A percentile compares a stretch with the other conserved stretches of the same genome.
Evolutionary conservation across 148 eudicot genomes (phyloP).

Genomic region (Silene conica): DNA sequence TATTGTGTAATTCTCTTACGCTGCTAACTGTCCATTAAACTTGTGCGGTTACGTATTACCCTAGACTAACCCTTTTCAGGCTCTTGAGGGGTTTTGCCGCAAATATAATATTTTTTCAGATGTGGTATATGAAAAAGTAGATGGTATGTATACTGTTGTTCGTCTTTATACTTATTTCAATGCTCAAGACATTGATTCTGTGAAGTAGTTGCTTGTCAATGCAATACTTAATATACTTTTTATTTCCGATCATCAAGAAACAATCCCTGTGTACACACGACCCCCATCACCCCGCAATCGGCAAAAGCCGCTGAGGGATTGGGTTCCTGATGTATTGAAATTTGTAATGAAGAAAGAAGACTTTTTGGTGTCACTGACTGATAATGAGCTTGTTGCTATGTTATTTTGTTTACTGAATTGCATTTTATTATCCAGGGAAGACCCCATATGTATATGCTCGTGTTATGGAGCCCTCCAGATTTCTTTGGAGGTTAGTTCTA

Average conservation of each 20-base stretch:
- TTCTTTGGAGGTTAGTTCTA: slow-evolving; percentile 67
- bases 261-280: neutral
- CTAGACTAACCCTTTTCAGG: slow-evolving; percentile 45
- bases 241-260: neutral
- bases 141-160: slow-evolving; percentile 47
- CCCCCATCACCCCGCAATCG: neutral
- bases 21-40: slow-evolving; percentile 1
- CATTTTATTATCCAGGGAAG: slow-evolving; percentile 55
- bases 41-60: neutral
- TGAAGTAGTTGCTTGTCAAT: neutral
- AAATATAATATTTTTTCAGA: slow-evolving; percentile 56
- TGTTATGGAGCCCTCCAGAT: slow-evolving; percentile 78
- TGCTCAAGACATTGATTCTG: slow-evolving; percentile 5
- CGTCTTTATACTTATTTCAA: neutral
- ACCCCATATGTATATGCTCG: slow-evolving; percentile 75
- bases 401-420: slow-evolving; percentile 4
- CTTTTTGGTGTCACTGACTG: neutral
- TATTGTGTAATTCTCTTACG: slow-evolving; percentile 9
- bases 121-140: slow-evolving; percentile 59
- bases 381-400: neutral
- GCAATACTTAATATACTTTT: neutral
- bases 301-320: neutral
- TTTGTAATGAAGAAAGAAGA: neutral
- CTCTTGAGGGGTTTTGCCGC: slow-evolving; percentile 98
- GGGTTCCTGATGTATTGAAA: neutral